Conservation (phyloP, 2,329 filamentous ascomycete genomes). For the Iodosphaeria phyllophila region DNA sequence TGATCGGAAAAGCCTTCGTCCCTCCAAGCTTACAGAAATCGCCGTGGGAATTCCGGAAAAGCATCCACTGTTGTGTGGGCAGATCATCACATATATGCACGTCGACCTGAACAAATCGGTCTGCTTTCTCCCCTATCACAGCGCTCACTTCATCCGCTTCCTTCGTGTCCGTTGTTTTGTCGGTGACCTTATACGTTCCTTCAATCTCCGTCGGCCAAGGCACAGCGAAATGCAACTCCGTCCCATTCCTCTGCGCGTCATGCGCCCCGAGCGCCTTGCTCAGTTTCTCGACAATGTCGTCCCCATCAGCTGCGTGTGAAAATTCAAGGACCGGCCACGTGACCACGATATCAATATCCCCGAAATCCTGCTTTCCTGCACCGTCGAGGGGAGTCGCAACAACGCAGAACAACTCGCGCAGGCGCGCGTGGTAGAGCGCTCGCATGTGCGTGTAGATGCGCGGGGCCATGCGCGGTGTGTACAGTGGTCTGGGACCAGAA, state of each 20-base stretch:
- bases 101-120: conserved; percentile 50
- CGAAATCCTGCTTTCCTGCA: conserved; percentile 44
- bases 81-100: conserved; percentile 31
- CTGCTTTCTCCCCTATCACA: too few relatives aligned
- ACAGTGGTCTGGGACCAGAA: conserved; percentile 23
- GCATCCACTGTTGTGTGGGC: conserved; percentile 35
- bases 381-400: conserved; percentile 47
- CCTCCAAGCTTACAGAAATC: conserved; percentile 35
- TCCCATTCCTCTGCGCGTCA: conserved; percentile 12
- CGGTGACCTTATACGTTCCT: conserved; percentile 3
- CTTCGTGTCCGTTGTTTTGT: conserved; percentile 2
- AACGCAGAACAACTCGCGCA: conserved; percentile 30
- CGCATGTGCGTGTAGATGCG: conserved; percentile 35
- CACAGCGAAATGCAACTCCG: conserved; percentile 29
- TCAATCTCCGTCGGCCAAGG: conserved; percentile 23
- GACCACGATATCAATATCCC: conserved; percentile 58
- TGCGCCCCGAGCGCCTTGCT: conserved; percentile 24
- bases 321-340: conserved; percentile 11
- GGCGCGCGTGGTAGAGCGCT: conserved; percentile 21
- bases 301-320: not conserved
- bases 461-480: conserved; percentile 46
- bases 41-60: conserved; percentile 54
- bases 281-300: not conserved
- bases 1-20: not conserved
- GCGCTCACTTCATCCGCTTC: too few relatives aligned